phyloP scores from a whole-genome alignment of 495 filamentous ascomycete species.

The Lineolata rhizophorae region DNA sequence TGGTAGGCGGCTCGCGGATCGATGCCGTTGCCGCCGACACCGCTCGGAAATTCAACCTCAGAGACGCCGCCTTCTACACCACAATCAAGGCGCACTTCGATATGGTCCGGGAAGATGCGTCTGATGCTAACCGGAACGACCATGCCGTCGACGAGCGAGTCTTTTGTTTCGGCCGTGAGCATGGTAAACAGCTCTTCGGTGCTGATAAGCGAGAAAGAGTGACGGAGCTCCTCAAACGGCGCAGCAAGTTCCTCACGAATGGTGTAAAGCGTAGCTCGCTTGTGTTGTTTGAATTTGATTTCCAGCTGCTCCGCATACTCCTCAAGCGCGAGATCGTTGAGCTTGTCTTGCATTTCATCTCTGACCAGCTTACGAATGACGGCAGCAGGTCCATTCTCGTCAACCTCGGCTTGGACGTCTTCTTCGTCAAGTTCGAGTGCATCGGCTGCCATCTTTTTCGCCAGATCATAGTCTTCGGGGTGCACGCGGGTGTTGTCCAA shows the following conservation, averaged over 20 bases:
- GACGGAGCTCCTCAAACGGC: slow-evolving; percentile 84
- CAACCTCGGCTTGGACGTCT: slow-evolving; percentile 82
- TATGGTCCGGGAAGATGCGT: slow-evolving; percentile 71
- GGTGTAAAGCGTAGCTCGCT: slow-evolving; percentile 88
- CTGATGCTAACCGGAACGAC: slow-evolving; percentile 76
- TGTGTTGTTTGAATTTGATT: slow-evolving; percentile 74
- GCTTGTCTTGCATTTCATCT: slow-evolving; percentile 77
- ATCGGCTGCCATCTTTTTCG: slow-evolving; percentile 94
- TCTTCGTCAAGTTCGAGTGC: slow-evolving; percentile 91
- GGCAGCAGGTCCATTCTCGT: slow-evolving; percentile 68
- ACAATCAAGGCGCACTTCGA: slow-evolving; percentile 81
- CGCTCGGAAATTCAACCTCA: slow-evolving; percentile 44
- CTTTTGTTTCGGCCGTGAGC: slow-evolving; percentile 80
- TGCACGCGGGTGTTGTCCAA: slow-evolving; percentile 93
- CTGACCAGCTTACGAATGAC: slow-evolving; percentile 83
- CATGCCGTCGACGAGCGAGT: slow-evolving; percentile 70
- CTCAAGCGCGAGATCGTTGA: slow-evolving; percentile 88
- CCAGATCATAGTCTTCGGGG: slow-evolving; percentile 93
- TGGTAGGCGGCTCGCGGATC: slow-evolving; percentile 33
- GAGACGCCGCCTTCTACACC: slow-evolving; percentile 77
- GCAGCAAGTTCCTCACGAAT: slow-evolving; percentile 83
- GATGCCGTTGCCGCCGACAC: slow-evolving; percentile 26
- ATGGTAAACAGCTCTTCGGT: slow-evolving; percentile 85
- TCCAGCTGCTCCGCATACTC: slow-evolving; percentile 94
- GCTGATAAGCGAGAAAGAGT: slow-evolving; percentile 46